Evolutionary conservation across 306 rosid species (phyloP), one percentile per base, ranked within the genome.

Genomic region (Dicorynia guianensis): DNA sequence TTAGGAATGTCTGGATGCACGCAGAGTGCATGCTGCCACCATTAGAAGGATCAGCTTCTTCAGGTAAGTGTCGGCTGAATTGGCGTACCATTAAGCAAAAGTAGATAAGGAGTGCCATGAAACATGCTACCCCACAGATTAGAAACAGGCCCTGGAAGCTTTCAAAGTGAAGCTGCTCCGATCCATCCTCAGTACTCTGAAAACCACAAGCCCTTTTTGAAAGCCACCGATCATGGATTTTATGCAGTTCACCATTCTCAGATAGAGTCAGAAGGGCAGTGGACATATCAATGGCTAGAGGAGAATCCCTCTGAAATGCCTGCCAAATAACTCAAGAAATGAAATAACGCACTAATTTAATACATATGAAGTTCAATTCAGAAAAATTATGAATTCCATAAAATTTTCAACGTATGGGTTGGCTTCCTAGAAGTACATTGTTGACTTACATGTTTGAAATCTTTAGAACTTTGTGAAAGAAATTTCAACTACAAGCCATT

Each of bases 211-310:
- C 79, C 57, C 78, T 90, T 55, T 83, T 54, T 56, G 43, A 69
- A 11, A 92, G 90, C 97, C 97, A 92, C 80, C 84, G 88, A 71
- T 92, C 90, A 70, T 72, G 90, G 79, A 92, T 92, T 85, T 85
- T 88, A 71, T 80, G 78, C 34, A 92, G 88, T 60, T 90, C 96
- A 19, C 97, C 97, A 49, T 63, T 85, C 72, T 92, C 96, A 0
- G 92, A 88, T 47, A 92, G 82, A 72, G 49, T 78, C 82, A 92
- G 75, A 66, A 92, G 57, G 43, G 97, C 97, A 8, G 90, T 88
- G 25, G 96, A 90, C 90, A 92, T 42, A 84, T 92, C 97, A 42
- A 88, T 76, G 57, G 97, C 84, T 74, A 92, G 56, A 12, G 97
- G 93, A 11, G 97, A 89, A 85, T 88, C 92, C 65, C 90, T 79